Evolutionary conservation across 768 basidiomycete genomes (phyloP).

Genomic region (Dioszegia hungarica): DNA sequence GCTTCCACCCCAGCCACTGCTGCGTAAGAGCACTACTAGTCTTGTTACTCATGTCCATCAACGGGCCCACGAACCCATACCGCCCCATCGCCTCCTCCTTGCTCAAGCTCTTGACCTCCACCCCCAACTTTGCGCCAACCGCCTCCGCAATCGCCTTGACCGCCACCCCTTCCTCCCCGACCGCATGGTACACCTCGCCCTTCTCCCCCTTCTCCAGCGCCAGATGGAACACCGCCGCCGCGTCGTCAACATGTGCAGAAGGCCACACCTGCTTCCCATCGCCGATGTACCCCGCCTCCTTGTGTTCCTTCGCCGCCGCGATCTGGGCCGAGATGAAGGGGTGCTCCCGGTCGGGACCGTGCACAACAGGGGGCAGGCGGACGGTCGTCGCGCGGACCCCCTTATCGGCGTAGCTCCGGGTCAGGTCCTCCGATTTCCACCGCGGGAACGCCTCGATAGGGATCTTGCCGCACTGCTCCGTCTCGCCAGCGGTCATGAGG

Average conservation of each 20-base stretch:
- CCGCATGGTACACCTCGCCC: constrained; percentile 16
- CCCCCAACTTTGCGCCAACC: constrained; percentile 10
- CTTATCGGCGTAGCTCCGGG: constrained; percentile 5
- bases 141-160: constrained; percentile 16
- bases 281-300: constrained; percentile 7
- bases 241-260: constrained; percentile 15
- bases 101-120: constrained; percentile 9
- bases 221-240: constrained; percentile 16
- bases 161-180: constrained; percentile 13
- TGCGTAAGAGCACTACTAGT: constrained; percentile 11
- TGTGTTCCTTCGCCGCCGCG: constrained; percentile 4
- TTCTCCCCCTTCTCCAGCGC: constrained; percentile 16
- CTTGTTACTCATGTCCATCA: neutral
- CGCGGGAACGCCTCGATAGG: neutral
- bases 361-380: constrained; percentile 20
- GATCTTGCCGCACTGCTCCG: neutral
- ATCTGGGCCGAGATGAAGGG: constrained; percentile 10
- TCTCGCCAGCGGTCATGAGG: neutral
- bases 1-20: constrained; percentile 25
- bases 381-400: constrained; percentile 16
- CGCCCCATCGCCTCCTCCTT: constrained; percentile 6
- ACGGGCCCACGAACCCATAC: constrained; percentile 13
- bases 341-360: constrained; percentile 6
- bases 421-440: constrained; percentile 6
- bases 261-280: constrained; percentile 24